phyloP scores from a whole-genome alignment of 164 flowering plant genomes.

The Nymphaea colorata region DNA sequence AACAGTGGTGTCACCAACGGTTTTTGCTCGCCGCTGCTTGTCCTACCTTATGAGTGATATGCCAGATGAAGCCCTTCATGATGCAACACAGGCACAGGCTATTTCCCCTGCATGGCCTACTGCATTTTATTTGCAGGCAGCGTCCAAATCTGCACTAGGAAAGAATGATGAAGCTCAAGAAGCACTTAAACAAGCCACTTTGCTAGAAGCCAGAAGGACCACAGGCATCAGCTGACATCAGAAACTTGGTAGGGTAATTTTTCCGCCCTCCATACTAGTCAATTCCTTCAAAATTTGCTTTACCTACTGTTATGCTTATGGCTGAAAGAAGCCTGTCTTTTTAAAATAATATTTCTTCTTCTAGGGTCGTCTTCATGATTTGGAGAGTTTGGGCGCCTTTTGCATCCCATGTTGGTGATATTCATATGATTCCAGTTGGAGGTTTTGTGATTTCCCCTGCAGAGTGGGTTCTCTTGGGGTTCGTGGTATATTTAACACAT shows the following conservation, averaged over 20 bases:
- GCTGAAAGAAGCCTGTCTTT: too few relatives aligned
- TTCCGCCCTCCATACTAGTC: constrained; percentile 1
- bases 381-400: too few relatives aligned
- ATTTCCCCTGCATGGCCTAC: constrained; percentile 75
- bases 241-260: constrained; percentile 34
- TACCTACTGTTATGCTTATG: too few relatives aligned
- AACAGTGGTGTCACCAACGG: constrained; percentile 87
- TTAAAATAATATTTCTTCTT: too few relatives aligned
- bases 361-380: too few relatives aligned
- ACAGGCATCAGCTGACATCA: constrained; percentile 9
- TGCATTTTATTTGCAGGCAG: constrained; percentile 78
- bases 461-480: not conserved
- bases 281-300: too few relatives aligned
- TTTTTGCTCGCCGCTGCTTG: constrained; percentile 80
- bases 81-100: constrained; percentile 82
- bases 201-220: constrained; percentile 52
- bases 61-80: constrained; percentile 76
- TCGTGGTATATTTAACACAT: not conserved
- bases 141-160: constrained; percentile 53
- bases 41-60: constrained; percentile 63
- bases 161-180: constrained; percentile 68
- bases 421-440: not conserved
- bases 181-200: constrained; percentile 67
- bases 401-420: too few relatives aligned
- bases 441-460: not conserved